Evolutionary conservation across 1,284 basidiomycete genomes (phyloP).

Genomic region (Fistulina hepatica): DNA sequence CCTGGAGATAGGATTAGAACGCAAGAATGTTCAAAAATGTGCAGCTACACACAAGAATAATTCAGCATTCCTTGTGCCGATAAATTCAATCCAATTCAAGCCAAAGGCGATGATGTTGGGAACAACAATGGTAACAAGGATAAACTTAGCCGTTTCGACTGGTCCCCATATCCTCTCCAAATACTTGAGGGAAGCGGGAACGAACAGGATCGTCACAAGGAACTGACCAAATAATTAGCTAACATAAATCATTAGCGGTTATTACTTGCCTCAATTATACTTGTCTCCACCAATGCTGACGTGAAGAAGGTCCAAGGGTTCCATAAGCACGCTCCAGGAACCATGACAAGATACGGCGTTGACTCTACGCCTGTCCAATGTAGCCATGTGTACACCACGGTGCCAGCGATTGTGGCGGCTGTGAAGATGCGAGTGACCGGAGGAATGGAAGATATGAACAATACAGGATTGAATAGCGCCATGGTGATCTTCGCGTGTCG

Average conservation of each 20-base stretch:
- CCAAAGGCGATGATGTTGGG: constrained; percentile 83
- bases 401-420: constrained; percentile 52
- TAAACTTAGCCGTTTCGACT: constrained; percentile 80
- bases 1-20: constrained; percentile 31
- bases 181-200: constrained; percentile 81
- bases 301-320: constrained; percentile 92
- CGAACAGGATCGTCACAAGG: constrained; percentile 61
- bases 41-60: constrained; percentile 58
- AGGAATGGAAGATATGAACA: constrained; percentile 59
- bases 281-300: constrained; percentile 79
- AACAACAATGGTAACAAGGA: constrained; percentile 64
- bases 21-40: constrained; percentile 3
- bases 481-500: constrained; percentile 1
- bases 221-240: constrained; percentile 40
- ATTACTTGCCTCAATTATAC: constrained; percentile 65
- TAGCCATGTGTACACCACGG: constrained; percentile 57
- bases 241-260: constrained; percentile 4
- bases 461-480: too few relatives aligned
- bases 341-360: constrained; percentile 71
- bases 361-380: constrained; percentile 40
- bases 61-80: constrained; percentile 51
- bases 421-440: constrained; percentile 73
- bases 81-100: constrained; percentile 74
- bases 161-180: constrained; percentile 91
- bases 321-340: constrained; percentile 77